These are phyloP conservation scores for Tetrapisispora arboricola DNA, from an alignment of 805 yeast species.

Conservation along the genomic window DNA sequence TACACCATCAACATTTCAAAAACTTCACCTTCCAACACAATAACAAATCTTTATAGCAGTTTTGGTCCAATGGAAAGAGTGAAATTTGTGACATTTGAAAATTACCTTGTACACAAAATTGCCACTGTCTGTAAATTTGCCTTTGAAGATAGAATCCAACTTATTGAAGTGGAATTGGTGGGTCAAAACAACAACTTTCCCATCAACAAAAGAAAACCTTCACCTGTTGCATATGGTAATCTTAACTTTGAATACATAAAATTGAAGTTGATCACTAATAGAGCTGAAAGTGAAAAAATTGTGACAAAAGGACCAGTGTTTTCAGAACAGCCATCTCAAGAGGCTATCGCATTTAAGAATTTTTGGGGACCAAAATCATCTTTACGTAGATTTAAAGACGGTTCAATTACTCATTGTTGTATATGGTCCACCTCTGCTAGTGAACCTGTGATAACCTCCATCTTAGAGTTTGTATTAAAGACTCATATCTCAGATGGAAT, in stretches of 20 bases:
- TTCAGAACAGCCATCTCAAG: slow-evolving; percentile 42
- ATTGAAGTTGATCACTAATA: slow-evolving; percentile 59
- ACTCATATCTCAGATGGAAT: slow-evolving; percentile 46
- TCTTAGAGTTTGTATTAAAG: slow-evolving; percentile 52
- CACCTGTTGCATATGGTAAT: slow-evolving; percentile 27
- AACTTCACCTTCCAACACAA: slow-evolving; percentile 19
- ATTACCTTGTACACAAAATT: slow-evolving; percentile 52
- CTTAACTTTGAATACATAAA: slow-evolving; percentile 29
- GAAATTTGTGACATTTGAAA: slow-evolving; percentile 58
- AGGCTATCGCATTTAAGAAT: slow-evolving; percentile 54
- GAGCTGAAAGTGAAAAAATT: slow-evolving; percentile 65
- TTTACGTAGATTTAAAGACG: slow-evolving; percentile 86
- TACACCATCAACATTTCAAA: slow-evolving; percentile 40
- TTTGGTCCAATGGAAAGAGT: slow-evolving; percentile 68
- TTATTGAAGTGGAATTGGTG: slow-evolving; percentile 28
- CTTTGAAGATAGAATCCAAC: slow-evolving; percentile 38
- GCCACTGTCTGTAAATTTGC: slow-evolving; percentile 47
- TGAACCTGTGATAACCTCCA: slow-evolving; percentile 55
- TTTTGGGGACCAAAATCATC: slow-evolving; percentile 90
- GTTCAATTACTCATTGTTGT: slow-evolving; percentile 81
- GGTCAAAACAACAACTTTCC: slow-evolving; percentile 26
- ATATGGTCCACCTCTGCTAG: slow-evolving; percentile 58
- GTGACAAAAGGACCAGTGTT: slow-evolving; percentile 81
- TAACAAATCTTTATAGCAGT: slow-evolving; percentile 29
- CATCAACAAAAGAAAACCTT: slow-evolving; percentile 39